Evolutionary conservation across 2,329 filamentous ascomycete species (phyloP), one percentile per base, ranked within the genome.

Genomic region (Fusarium sp.): DNA sequence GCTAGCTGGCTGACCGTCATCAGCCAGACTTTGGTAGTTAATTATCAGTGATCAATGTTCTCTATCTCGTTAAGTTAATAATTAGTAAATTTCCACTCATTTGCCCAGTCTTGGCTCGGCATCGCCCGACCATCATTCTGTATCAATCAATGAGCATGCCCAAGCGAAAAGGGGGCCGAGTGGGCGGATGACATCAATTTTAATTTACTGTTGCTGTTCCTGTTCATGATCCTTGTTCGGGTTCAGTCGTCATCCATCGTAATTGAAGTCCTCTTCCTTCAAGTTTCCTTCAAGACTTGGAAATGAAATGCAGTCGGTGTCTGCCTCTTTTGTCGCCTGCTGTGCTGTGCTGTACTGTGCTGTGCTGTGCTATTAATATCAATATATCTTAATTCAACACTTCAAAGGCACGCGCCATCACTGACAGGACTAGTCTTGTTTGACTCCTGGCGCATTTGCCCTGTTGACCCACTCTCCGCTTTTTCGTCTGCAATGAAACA

Each of bases 181-280:
- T 74, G 72, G 72, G 67, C 58, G 67, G 62, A 74, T 74, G 72
- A 74, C 72, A 74, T 74, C 72, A 74, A 74, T 67, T 60, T 70
- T 74, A 74, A 74, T 74, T 74, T 74, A 56, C 70, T 57, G 52
- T 30, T 56, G 25, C 29, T 48, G 29, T 56, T 14, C 30, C 7
- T 32, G 30, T 32, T 46, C 44, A 20, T 13, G 12, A 55, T 41
- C 65, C 69, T n/a, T 47, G 60, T 40, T 14, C 30, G 18, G 12
- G 22, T 29, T 48, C 29, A 24, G 29, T 37, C 29, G 20, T 32
- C 16, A 40, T 51, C 13, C 24, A 27, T 34, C 14, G 20, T 46
- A 41, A 34, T 16, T 41, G 16, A 30, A 34, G n/a, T 37, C 47
- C 45, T 16, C 25, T 41, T 65, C 32, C n/a, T 49, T 37, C 34